Evolutionary conservation across 2,329 filamentous ascomycete species (phyloP).

Genomic region (Neofusicoccum kwambonambiense): DNA sequence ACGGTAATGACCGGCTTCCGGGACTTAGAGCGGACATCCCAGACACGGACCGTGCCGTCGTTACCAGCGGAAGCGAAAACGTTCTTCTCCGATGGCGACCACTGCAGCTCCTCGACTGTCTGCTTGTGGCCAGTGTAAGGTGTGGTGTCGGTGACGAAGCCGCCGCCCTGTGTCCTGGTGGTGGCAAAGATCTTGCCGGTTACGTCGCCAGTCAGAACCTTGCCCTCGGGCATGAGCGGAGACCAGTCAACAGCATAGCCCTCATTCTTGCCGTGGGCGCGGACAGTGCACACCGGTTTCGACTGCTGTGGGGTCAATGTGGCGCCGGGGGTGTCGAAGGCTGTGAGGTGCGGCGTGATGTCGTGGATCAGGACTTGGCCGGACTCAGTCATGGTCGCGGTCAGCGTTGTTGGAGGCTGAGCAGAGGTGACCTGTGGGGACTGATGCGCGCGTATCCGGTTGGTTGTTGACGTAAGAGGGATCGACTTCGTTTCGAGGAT

Average conservation of each 20-base stretch:
- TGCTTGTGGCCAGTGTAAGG: constrained; percentile 80
- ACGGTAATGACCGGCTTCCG: constrained; percentile 85
- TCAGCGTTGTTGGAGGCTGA: constrained; percentile 74
- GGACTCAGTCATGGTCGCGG: constrained; percentile 90
- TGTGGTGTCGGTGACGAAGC: constrained; percentile 82
- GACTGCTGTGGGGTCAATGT: constrained; percentile 78
- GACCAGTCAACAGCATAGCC: constrained; percentile 99
- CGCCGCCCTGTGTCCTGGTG: constrained; percentile 80
- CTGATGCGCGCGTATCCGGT: constrained; percentile 88
- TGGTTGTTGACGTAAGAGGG: constrained; percentile 81
- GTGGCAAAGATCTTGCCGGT: constrained; percentile 87
- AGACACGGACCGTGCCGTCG: constrained; percentile 92
- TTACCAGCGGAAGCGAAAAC: constrained; percentile 93
- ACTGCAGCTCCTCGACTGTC: constrained; percentile 93
- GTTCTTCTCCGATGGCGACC: constrained; percentile 88
- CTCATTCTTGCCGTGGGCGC: constrained; percentile 81
- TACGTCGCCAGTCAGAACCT: constrained; percentile 88
- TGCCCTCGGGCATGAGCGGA: constrained; percentile 73
- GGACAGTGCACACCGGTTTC: constrained; percentile 82
- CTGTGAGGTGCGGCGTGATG: constrained; percentile 81
- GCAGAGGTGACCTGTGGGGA: constrained; percentile 69
- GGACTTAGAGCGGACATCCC: constrained; percentile 91
- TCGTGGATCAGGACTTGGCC: constrained; percentile 89
- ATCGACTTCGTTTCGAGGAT: constrained; percentile 92
- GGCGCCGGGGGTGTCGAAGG: constrained; percentile 86